phyloP scores from a whole-genome alignment of 1,284 basidiomycete species.

The Cutaneotrichosporon daszewskae region DNA sequence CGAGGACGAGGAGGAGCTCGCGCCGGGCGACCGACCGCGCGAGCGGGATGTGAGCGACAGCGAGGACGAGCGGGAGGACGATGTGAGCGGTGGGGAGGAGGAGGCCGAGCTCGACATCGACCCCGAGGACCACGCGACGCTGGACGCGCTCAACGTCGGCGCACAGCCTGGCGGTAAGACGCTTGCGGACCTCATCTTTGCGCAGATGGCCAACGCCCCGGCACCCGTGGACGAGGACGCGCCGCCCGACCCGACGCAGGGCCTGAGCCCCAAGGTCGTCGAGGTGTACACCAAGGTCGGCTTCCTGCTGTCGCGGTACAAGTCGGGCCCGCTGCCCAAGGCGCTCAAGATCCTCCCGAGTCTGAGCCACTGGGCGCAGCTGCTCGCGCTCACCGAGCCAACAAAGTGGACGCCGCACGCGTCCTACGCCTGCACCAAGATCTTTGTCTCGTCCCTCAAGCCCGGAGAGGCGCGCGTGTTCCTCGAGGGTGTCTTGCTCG shows the following conservation, averaged over 20 bases:
- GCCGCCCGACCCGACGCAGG: slow-evolving; percentile 75
- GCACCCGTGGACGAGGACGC: slow-evolving; percentile 53
- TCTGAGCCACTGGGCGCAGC: slow-evolving; percentile 90
- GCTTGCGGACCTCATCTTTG: slow-evolving; percentile 91
- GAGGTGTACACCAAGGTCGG: slow-evolving; percentile 96
- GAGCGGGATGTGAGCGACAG: slow-evolving; percentile 24
- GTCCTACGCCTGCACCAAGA: slow-evolving; percentile 86
- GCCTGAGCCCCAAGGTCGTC: slow-evolving; percentile 92
- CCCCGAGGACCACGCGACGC: slow-evolving; percentile 72
- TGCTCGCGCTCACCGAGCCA: slow-evolving; percentile 87
- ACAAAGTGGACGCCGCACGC: slow-evolving; percentile 95
- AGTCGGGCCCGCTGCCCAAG: slow-evolving; percentile 92
- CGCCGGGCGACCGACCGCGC: slow-evolving; percentile 22
- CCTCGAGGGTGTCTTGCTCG: slow-evolving; percentile 84
- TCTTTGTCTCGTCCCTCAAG: slow-evolving; percentile 96
- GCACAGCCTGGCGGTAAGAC: slow-evolving; percentile 60
- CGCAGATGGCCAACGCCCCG: slow-evolving; percentile 70
- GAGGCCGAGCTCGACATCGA: slow-evolving; percentile 69
- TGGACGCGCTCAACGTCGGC: slow-evolving; percentile 60
- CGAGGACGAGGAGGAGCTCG: slow-evolving; percentile 45
- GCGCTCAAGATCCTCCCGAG: slow-evolving; percentile 98
- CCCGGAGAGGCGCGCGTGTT: slow-evolving; percentile 92
- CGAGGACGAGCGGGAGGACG: slow-evolving; percentile 45
- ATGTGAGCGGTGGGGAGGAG: slow-evolving; percentile 49
- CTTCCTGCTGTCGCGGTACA: slow-evolving; percentile 80